Percentiles rank a stretch among this genome's conserved stretches.
phyloP scores from a whole-genome alignment of 768 basidiomycete species.

The Leccinellum rugosiceps region DNA sequence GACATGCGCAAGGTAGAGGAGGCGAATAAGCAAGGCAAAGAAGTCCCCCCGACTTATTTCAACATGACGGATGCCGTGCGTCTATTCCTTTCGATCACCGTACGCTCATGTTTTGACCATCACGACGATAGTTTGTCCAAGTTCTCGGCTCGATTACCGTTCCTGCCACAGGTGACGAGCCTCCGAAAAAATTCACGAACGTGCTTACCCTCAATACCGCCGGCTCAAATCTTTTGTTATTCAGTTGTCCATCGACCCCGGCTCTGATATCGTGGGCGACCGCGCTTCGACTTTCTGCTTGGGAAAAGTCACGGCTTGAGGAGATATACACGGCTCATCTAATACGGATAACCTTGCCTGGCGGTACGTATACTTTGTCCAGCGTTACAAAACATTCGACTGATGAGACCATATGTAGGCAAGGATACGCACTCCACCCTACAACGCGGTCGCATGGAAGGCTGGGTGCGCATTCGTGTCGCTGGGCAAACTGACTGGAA shows the following conservation, averaged over 20 bases:
- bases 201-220: conserved; percentile 93
- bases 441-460: conserved; percentile 75
- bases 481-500: conserved; percentile 99
- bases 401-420: conserved; percentile 27
- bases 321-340: conserved; percentile 98
- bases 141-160: conserved; percentile 73
- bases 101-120: conserved; percentile 6
- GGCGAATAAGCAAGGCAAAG: conserved; percentile 72
- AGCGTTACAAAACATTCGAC: conserved; percentile 27
- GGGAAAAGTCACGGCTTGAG: conserved; percentile 94
- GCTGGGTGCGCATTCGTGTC: conserved; percentile 85
- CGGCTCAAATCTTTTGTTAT: conserved; percentile 84
- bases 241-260: conserved; percentile 74
- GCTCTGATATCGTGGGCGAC: conserved; percentile 87
- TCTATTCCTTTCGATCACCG: conserved; percentile 13
- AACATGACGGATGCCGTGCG: conserved; percentile 87
- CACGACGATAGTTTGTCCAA: conserved; percentile 59
- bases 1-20: conserved; percentile 87
- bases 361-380: conserved; percentile 32
- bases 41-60: conserved; percentile 84
- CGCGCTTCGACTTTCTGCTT: conserved; percentile 83
- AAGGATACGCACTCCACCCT: conserved; percentile 60
- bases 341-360: conserved; percentile 69
- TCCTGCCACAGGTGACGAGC: conserved; percentile 47
- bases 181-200: conserved; percentile 61